Evolutionary conservation across 2,329 filamentous ascomycete species (phyloP), one percentile per base, ranked within the genome.

Genomic region (Thermoascus crustaceus): DNA sequence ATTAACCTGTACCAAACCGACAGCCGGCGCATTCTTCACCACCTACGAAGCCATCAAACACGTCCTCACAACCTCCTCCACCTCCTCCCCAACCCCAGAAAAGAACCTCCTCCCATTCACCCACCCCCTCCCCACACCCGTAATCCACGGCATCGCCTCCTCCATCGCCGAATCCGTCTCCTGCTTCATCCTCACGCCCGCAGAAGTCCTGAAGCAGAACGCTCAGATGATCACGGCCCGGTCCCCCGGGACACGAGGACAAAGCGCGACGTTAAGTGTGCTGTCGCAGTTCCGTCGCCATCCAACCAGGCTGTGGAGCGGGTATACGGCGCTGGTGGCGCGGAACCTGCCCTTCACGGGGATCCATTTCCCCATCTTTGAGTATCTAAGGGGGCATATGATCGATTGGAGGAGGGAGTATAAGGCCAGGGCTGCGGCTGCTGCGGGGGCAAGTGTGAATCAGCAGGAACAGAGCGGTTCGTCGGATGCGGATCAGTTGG

Each of bases 161-260:
- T 80, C 78, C 2, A 63, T 77, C 10, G 88, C 82, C 1, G 88
- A 95, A 61, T 74, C 87, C 47, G 83, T 86, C 3, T 88, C 85
- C 4, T 94, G 88, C 54, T 71, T 86, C 13, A 84, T 94, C 41
- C 74, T 94, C 22, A 89, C 87, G 0, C 88, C 87, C 0, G 85
- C 86, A 9, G 87, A 94, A 57, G 85, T 94, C 5, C 76, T 94
- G 44, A 94, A 95, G 64, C 87, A 94, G 56, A 94, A 94, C 59
- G 86, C 88, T 0, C 87, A 94, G 59, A 87, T 94, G 73, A 68
- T 91, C 1, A 45, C 32, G 42, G 27, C 34, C 43, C 22, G 30
- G 54, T 9, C 40, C 53, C 7, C 30, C 37, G 16, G 9, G 31
- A 32, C 34, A 40, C 5, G 37, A 37, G 26, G 14, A 43, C 11